Conservation (phyloP, 2,329 filamentous ascomycete genomes). For the Alternaria metachromatica region DNA sequence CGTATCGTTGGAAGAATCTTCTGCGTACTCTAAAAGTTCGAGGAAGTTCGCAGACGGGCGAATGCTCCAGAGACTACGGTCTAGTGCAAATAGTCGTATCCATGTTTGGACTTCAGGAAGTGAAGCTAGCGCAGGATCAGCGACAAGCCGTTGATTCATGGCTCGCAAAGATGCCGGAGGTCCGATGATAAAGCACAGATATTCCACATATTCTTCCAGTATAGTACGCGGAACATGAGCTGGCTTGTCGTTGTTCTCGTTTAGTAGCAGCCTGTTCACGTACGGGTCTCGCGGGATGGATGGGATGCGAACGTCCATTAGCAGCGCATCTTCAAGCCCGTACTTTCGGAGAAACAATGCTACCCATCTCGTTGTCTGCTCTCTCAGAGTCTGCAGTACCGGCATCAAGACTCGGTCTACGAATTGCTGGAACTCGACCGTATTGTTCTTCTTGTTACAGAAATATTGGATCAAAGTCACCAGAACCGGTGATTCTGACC, state of each 20-base stretch:
- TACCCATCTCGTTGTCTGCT: conserved; percentile 30
- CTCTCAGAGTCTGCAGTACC: conserved; percentile 13
- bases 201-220: conserved; percentile 31
- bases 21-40: background rate
- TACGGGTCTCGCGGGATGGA: conserved; percentile 13
- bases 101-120: conserved; percentile 25
- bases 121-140: conserved; percentile 7
- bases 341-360: conserved; percentile 34
- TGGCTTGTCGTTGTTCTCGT: background rate
- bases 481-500: conserved; percentile 19
- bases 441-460: background rate
- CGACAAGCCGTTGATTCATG: conserved; percentile 25
- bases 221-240: conserved; percentile 23
- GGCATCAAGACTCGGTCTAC: conserved; percentile 32
- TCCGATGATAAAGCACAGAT: conserved; percentile 26
- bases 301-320: conserved; percentile 15
- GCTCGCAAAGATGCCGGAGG: conserved; percentile 25
- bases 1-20: background rate
- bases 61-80: background rate
- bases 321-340: conserved; percentile 6
- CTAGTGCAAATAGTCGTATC: conserved; percentile 30
- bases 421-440: conserved; percentile 6
- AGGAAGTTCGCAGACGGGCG: background rate
- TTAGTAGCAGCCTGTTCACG: conserved; percentile 12
- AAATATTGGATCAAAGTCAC: conserved; percentile 1